Conservation (phyloP, 345 rosid genomes). For the Toxicodendron radicans region DNA sequence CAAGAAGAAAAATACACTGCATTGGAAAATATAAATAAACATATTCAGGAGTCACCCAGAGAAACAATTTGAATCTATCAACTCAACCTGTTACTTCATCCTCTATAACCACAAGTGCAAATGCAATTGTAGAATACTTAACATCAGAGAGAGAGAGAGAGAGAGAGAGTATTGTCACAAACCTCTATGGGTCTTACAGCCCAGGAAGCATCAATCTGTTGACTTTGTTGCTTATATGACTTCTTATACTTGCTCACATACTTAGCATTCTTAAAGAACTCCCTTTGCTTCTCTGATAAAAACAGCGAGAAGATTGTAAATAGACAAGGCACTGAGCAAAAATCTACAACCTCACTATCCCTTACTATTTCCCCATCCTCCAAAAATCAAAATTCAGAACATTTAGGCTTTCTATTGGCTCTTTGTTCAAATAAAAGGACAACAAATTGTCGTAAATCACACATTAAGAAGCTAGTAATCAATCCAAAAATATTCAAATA, state of each 20-base stretch:
- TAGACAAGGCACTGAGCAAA: not conserved
- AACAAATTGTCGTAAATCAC: not conserved
- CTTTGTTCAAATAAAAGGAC: not conserved
- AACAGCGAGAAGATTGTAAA: slow-evolving; percentile 15
- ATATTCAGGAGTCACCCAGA: not conserved
- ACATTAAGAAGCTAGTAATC: not conserved
- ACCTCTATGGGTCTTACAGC: slow-evolving; percentile 32
- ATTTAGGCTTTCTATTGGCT: not conserved
- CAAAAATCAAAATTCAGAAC: not conserved
- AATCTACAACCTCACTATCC: not conserved
- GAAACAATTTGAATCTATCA: not conserved
- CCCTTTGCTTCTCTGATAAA: slow-evolving; percentile 62
- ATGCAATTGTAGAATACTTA: not conserved
- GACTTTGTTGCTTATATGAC: slow-evolving; percentile 43
- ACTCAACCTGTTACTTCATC: not conserved
- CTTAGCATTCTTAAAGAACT: slow-evolving; percentile 83
- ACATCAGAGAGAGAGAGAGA: not conserved
- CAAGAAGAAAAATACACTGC: not conserved
- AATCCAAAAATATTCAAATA: not conserved
- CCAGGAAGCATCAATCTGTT: slow-evolving; percentile 26
- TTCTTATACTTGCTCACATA: slow-evolving; percentile 67
- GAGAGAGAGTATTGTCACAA: not conserved
- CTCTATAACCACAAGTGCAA: slow-evolving; percentile 10
- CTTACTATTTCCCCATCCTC: not conserved
- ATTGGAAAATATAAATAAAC: not conserved